Base-by-base conservation (phyloP, 2,329 filamentous ascomycete genomes). In the Fusarium sororula region DNA sequence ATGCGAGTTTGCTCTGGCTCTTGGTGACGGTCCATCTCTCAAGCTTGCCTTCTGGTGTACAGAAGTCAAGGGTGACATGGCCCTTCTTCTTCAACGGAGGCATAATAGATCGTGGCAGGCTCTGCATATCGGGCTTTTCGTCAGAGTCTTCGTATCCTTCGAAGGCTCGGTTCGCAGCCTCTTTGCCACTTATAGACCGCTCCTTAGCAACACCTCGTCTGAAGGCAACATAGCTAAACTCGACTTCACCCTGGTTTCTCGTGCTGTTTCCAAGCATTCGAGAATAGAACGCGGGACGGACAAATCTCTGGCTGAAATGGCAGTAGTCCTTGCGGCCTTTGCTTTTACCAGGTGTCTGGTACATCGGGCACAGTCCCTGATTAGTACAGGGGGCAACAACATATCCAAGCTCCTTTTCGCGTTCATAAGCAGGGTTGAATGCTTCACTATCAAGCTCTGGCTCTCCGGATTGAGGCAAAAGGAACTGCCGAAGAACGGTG, bases 21-120 rank as follows among this genome's bases (percentile, higher is more conserved):
- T 91, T 91, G 4, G 96, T 94, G 0, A 99, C 92, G 0, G 93
- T 96, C 96, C 96, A 99, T 63, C 96, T 93, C 85, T 99, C 96
- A 39, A 98, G 91, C 47, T 89, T 91, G 38, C 94, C 96, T 2
- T 90, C 88, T 0, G 96, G 93, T 0, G 96, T 98, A 86, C 96
- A 99, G 6, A 98, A 81, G 80, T 99, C 96, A 35, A 99, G 85
- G 22, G 93, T 94, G 48, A 98, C 92, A 81, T 99, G 96, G 1
- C 95, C 94, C 44, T 90, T 91, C 30, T 94, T 90, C 85, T 99
- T 99, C 68, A 99, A 86, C 2, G 96, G 94, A 1, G 92, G 90
- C 35, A 95, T 86, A 50, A 99, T 87, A 35, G 92, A 85, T 22
- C 96, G 91, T 1, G 96, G 96, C 1, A 98, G 90, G 0, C 91